Evolutionary conservation across 257 asterid genomes (phyloP).

Genomic region (Pogostemon cablin): DNA sequence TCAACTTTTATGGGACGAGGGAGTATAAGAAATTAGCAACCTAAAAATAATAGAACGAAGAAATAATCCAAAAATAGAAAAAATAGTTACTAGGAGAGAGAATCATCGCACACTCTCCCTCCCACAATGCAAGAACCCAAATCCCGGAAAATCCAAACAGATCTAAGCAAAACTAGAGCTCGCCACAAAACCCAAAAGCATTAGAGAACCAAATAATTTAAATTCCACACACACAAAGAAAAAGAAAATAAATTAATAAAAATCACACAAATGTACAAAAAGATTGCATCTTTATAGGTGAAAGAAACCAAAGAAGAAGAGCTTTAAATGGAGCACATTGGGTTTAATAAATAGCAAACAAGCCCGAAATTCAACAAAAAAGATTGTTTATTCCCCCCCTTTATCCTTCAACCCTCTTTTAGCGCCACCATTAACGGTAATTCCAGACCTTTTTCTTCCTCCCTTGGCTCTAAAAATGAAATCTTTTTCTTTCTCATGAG

Average conservation of each 20-base stretch:
- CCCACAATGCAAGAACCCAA: conserved; percentile 29
- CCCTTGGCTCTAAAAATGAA: conserved; percentile 22
- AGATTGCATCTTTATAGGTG: too few species aligned
- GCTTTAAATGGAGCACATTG: conserved; percentile 23
- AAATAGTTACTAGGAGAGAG: conserved; percentile 36
- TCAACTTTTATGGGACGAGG: not conserved
- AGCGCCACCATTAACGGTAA: conserved; percentile 45
- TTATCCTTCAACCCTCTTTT: conserved; percentile 32
- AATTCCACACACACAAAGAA: conserved; percentile 10
- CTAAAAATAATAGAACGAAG: not conserved
- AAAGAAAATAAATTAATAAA: too few species aligned
- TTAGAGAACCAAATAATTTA: conserved; percentile 21
- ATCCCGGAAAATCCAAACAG: conserved; percentile 37
- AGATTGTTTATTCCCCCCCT: not conserved
- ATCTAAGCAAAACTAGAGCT: conserved; percentile 33
- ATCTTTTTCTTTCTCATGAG: conserved; percentile 25
- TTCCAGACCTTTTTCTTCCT: conserved; percentile 19
- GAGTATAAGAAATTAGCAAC: not conserved
- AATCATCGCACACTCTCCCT: conserved; percentile 36
- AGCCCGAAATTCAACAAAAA: conserved; percentile 28
- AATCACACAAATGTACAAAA: too few species aligned
- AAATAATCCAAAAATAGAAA: not conserved
- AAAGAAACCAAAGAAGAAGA: not conserved
- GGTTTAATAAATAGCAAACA: not conserved
- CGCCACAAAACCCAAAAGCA: conserved; percentile 27